Evolutionary conservation across 768 basidiomycete species (phyloP), one percentile per base, ranked within the genome.

Genomic region (Boletus subparvulus): DNA sequence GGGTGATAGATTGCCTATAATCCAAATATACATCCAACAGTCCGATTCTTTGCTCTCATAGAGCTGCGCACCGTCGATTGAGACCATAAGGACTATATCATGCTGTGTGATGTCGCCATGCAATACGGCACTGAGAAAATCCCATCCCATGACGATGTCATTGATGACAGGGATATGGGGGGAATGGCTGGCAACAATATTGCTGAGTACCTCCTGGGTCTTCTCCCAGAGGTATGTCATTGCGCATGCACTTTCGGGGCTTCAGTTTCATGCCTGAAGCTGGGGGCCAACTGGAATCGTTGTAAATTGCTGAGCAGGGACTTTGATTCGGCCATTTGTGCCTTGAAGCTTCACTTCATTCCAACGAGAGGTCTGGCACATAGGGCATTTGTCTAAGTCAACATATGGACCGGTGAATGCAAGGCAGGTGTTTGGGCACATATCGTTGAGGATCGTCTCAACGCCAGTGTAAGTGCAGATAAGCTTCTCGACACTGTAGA

Each of bases 201-300:
- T 35, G 1, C 2, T 0, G 17, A 56, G 41, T 0, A 59, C 0
- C 3, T 42, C 30, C 3, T 51, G 40, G 5, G 24, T 16, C 5
- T 48, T n/a, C 42, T 55, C 8, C n/a, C 54, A 46, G 3, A 70
- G 62, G 52, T 78, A 76, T 0, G 40, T 35, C 65, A 77, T 66
- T 0, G 11, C 8, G 4, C 4, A 2, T 2, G 77, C 69, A 14
- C 67, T 56, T 2, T 60, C 53, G 0, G 40, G 54, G 14, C 54
- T 63, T 0, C 69, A 55, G 16, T 71, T 64, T 1, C 74, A 58
- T 0, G 79, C 77, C 49, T 80, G 79, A 0, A 82, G 50, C 51
- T 79, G 77, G 1, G 77, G 78, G 4, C 77, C 77, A 16, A 80
- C 42, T 0, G 70, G 77, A 24, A 80, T 72, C 0, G 78, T 80